A percentile compares a stretch with the other conserved stretches of the same genome.
Evolutionary conservation across 1,284 basidiomycete genomes (phyloP).

Genomic region (Naganishia liquefaciens): DNA sequence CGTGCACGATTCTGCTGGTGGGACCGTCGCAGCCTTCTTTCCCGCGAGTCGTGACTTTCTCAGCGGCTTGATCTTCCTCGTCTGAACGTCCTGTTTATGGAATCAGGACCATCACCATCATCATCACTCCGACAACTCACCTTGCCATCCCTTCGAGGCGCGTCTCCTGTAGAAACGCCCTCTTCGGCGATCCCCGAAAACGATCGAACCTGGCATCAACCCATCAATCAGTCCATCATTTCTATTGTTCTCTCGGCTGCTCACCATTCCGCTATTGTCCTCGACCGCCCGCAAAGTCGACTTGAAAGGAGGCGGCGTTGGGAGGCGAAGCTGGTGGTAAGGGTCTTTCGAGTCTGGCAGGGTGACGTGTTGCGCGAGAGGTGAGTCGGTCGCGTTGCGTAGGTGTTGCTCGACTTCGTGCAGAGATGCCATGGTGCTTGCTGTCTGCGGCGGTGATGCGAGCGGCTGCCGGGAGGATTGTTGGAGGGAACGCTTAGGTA

Average conservation of each 20-base stretch:
- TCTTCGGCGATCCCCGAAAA: conserved; percentile 9
- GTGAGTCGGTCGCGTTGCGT: conserved; percentile 20
- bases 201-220: conserved; percentile 15
- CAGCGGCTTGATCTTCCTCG: conserved; percentile 4
- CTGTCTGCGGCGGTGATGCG: conserved; percentile 9
- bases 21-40: background rate
- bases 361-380: conserved; percentile 19
- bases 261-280: conserved; percentile 19
- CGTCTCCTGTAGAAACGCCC: background rate
- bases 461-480: conserved; percentile 6
- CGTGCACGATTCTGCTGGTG: background rate
- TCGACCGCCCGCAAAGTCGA: background rate
- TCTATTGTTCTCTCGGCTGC: conserved; percentile 18
- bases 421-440: conserved; percentile 13
- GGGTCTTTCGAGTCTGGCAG: background rate
- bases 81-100: too few species aligned
- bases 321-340: background rate
- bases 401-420: conserved; percentile 24
- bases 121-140: background rate
- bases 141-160: conserved; percentile 9
- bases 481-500: conserved; percentile 9
- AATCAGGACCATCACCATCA: background rate
- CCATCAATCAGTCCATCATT: conserved; percentile 20
- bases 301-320: background rate
- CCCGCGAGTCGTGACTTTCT: conserved; percentile 5